These are phyloP conservation scores for Chenopodium quinoa DNA, from an alignment of 148 eudicot species.

Conservation along the genomic window DNA sequence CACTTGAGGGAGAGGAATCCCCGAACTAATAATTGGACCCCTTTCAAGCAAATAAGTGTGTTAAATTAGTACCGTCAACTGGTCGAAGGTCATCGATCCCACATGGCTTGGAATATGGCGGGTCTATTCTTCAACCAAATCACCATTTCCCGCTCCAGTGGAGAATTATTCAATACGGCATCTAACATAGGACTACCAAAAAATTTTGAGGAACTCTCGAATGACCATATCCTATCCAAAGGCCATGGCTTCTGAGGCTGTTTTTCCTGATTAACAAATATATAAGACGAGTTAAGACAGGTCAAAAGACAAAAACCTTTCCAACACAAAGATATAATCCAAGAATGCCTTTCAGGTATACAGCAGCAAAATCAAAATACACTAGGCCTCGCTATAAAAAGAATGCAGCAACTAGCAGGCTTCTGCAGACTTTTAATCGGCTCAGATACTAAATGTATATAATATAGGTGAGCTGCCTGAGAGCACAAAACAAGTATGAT, in stretches of 20 bases:
- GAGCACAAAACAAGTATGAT: not conserved
- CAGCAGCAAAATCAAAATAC: not conserved
- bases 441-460: too few relatives aligned
- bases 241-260: conserved; percentile 94
- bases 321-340: not conserved
- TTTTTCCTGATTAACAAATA: conserved; percentile 58
- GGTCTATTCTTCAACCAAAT: conserved; percentile 92
- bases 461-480: not conserved
- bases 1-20: conserved; percentile 19
- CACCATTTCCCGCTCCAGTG: conserved; percentile 75
- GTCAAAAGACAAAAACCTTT: not conserved
- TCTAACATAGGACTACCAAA: conserved; percentile 97
- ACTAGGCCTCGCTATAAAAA: not conserved
- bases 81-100: conserved; percentile 58
- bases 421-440: too few relatives aligned
- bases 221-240: conserved; percentile 80
- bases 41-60: conserved; percentile 12
- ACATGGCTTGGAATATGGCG: conserved; percentile 67
- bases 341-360: not conserved
- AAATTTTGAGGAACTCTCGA: conserved; percentile 49
- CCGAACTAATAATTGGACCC: conserved; percentile 29
- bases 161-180: conserved; percentile 52
- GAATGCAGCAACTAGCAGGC: too few relatives aligned
- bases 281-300: not conserved
- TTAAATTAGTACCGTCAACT: conserved; percentile 30